Conservation (phyloP, 371 early-diverging fungal genomes). For the Mortierella sp. region DNA sequence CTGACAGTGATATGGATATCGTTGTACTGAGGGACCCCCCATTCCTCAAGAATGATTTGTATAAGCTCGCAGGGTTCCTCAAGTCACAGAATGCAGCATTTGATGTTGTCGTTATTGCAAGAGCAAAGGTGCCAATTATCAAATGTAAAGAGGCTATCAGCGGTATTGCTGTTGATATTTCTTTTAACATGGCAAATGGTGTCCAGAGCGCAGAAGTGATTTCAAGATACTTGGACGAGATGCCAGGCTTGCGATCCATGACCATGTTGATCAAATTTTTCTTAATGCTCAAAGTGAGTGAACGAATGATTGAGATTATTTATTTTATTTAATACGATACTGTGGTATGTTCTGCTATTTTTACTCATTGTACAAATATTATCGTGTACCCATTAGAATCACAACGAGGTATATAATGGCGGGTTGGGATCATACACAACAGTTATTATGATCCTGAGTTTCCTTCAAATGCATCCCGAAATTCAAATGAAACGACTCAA, state of each 20-base stretch:
- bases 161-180: slow-evolving; percentile 42
- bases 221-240: slow-evolving; percentile 27
- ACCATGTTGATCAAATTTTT: slow-evolving; percentile 46
- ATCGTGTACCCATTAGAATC: not conserved
- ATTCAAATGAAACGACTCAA: slow-evolving; percentile 75
- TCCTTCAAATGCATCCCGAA: slow-evolving; percentile 93
- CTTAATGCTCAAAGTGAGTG: slow-evolving; percentile 19
- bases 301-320: not conserved
- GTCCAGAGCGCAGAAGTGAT: slow-evolving; percentile 30
- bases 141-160: slow-evolving; percentile 67
- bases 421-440: slow-evolving; percentile 95
- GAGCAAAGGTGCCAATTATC: slow-evolving; percentile 91
- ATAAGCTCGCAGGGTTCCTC: slow-evolving; percentile 44
- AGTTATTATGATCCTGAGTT: slow-evolving; percentile 85
- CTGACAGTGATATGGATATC: slow-evolving; percentile 45
- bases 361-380: not conserved
- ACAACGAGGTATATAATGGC: slow-evolving; percentile 91
- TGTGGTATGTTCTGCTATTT: not conserved
- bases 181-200: slow-evolving; percentile 47
- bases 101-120: slow-evolving; percentile 57
- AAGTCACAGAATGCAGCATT: slow-evolving; percentile 15
- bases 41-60: slow-evolving; percentile 31
- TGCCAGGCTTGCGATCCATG: slow-evolving; percentile 38
- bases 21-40: slow-evolving; percentile 18
- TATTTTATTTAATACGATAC: not conserved